phyloP scores from a whole-genome alignment of 1,284 basidiomycete species.

The Fomes fomentarius region DNA sequence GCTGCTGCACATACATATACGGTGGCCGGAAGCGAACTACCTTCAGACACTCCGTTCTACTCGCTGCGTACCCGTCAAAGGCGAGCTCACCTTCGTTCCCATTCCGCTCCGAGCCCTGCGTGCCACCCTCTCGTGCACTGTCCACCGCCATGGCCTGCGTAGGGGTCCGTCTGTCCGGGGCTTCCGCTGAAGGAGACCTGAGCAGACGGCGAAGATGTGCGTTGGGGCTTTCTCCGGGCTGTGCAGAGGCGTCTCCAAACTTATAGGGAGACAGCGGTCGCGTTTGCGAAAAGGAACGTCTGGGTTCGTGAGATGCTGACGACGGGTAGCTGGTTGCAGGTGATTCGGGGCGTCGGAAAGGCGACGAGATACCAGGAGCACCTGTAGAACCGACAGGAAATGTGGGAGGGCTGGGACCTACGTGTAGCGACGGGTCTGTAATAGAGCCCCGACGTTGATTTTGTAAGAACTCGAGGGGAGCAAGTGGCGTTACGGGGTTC shows the following conservation, averaged over 20 bases:
- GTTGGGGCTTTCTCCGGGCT: constrained; percentile 45
- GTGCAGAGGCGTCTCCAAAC: constrained; percentile 63
- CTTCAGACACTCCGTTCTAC: constrained; percentile 21
- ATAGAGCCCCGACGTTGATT: constrained; percentile 79
- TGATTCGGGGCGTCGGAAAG: constrained; percentile 33
- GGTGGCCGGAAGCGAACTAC: constrained; percentile 19
- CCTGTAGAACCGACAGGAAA: constrained; percentile 28
- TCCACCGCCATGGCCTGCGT: constrained; percentile 22
- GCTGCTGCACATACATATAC: constrained; percentile 29
- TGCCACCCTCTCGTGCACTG: constrained; percentile 16
- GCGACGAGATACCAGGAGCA: constrained; percentile 27
- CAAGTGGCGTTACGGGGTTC: constrained; percentile 53
- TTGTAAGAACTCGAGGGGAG: constrained; percentile 76
- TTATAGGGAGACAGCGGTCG: constrained; percentile 71
- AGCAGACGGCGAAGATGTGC: constrained; percentile 48
- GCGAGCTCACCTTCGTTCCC: constrained; percentile 21
- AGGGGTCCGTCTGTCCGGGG: constrained; percentile 23
- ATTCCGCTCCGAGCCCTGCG: constrained; percentile 13
- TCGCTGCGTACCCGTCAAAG: constrained; percentile 6
- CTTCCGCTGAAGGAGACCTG: constrained; percentile 41
- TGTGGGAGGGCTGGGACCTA: constrained; percentile 37
- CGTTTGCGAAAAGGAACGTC: constrained; percentile 42
- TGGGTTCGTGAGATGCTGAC: constrained; percentile 38
- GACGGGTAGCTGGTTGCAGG: constrained; percentile 29
- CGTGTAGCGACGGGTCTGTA: constrained; percentile 78